These are phyloP conservation scores for Warburgia ugandensis DNA, from an alignment of 164 flowering plant species.

Conservation along the genomic window DNA sequence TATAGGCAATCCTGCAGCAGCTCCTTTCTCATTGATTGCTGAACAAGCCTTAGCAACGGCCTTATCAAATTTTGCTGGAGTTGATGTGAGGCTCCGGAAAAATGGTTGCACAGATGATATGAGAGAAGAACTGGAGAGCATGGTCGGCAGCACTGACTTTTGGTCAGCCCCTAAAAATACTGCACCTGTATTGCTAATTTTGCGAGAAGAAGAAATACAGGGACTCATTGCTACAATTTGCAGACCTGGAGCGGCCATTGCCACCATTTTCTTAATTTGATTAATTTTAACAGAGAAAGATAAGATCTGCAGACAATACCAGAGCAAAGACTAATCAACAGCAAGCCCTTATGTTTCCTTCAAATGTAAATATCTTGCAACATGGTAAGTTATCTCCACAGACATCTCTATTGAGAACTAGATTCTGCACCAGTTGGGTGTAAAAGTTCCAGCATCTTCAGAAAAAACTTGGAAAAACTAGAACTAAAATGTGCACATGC, in stretches of 20 bases:
- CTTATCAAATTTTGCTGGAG: constrained; percentile 22
- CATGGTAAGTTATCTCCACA: no score
- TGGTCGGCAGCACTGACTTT: constrained; percentile 26
- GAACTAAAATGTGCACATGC: no score
- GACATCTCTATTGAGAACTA: no score
- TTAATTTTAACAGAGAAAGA: neutral
- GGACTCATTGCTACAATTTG: constrained; percentile 49
- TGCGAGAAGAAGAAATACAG: constrained; percentile 36
- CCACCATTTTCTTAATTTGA: constrained; percentile 43
- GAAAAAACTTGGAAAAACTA: no score
- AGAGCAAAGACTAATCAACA: no score
- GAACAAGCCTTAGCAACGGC: constrained; percentile 57
- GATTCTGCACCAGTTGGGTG: no score
- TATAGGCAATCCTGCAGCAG: constrained; percentile 56
- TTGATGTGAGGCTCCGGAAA: constrained; percentile 25
- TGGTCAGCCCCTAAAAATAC: constrained; percentile 18
- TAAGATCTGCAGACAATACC: constrained; percentile 4
- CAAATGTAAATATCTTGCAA: no score
- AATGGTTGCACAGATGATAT: constrained; percentile 34
- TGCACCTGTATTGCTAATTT: constrained; percentile 19
- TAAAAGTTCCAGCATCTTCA: no score
- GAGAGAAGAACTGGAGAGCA: constrained; percentile 32
- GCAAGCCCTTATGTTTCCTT: no score
- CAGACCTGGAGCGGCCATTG: constrained; percentile 42
- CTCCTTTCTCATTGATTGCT: constrained; percentile 38